Base-by-base conservation (phyloP, 768 basidiomycete species). In the Ramaria sp. region DNA sequence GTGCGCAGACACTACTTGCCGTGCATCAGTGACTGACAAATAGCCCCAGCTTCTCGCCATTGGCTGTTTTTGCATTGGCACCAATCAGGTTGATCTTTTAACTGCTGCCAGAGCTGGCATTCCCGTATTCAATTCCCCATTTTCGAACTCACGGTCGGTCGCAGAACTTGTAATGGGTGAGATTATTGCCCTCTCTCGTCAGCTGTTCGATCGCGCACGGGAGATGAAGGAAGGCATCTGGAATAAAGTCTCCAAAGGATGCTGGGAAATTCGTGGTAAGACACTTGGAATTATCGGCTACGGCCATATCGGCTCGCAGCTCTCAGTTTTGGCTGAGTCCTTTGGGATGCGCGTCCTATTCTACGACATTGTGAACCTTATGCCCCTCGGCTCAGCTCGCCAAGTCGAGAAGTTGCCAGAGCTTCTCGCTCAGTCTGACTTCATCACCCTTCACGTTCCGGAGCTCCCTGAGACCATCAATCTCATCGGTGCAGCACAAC, bases 51-150 rank as follows among this genome's bases (percentile, higher is more conserved):
- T 99, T 44, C 78, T 97, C 12, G 89, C 85, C 64, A 91, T 98
- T 59, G 95, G 96, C 10, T 99, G 96, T 69, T 99, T 99, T 78
- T 99, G 96, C 71, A 99, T 99, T 60, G 96, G 96, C 49, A 94
- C 91, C 51, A 98, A 98, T 70, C 96, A 98, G 69, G 96, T 98
- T 60, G 93, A 97, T 66, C 82, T 99, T 44, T 57, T 66, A 48
- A 81, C 86, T 2, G 92, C 94, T 24, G 82, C 86, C 34, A 79
- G 80, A 52, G 81, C 88, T 50, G 96, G 96, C 56, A 87, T 99
- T 60, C 91, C 95, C 27, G 95, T 99, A 53, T 99, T 99, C 78
- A 99, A 99, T 69, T 98, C 96, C 5, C 96, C 96, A 34, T 95
- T 94, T 72, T 94, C 91, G 65, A 98, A 96, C 74, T 98, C 96